A percentile compares a stretch with the other conserved stretches of the same genome.
These are phyloP conservation scores for Metschnikowia amazonensis DNA, from an alignment of 805 yeast species.

Conservation along the genomic window DNA sequence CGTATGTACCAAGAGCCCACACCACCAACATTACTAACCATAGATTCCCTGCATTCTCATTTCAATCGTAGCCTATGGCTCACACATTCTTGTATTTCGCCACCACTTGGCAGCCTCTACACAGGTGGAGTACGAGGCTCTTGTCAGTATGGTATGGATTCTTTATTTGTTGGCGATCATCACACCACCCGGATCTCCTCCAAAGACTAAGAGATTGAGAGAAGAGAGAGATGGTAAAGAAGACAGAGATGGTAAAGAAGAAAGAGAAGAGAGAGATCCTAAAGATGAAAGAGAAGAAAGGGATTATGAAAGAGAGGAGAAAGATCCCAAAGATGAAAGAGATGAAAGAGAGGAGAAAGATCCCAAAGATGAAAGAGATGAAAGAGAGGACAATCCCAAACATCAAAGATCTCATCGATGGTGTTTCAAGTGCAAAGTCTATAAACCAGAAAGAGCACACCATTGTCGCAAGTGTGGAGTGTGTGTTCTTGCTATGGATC, in stretches of 20 bases:
- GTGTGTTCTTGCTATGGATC: constrained; percentile 90
- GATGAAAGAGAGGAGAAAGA: too few species aligned
- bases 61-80: constrained; percentile 54
- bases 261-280: too few species aligned
- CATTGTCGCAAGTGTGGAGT: constrained; percentile 76
- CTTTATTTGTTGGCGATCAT: constrained; percentile 68
- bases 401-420: too few species aligned
- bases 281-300: too few species aligned
- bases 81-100: constrained; percentile 54
- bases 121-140: constrained; percentile 47
- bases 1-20: constrained; percentile 11
- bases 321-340: too few species aligned
- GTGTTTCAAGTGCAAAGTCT: constrained; percentile 67
- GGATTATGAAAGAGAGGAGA: too few species aligned
- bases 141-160: constrained; percentile 61
- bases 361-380: too few species aligned
- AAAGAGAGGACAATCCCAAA: too few species aligned
- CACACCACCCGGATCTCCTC: constrained; percentile 54
- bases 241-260: too few species aligned
- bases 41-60: constrained; percentile 67
- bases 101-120: constrained; percentile 35
- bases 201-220: too few species aligned
- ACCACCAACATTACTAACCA: constrained; percentile 11
- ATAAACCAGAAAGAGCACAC: constrained; percentile 81
- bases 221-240: too few species aligned